A percentile compares a stretch with the other conserved stretches of the same genome.
These are phyloP conservation scores for Geranium rotundifolium DNA, from an alignment of 345 rosid species.

Conservation along the genomic window DNA sequence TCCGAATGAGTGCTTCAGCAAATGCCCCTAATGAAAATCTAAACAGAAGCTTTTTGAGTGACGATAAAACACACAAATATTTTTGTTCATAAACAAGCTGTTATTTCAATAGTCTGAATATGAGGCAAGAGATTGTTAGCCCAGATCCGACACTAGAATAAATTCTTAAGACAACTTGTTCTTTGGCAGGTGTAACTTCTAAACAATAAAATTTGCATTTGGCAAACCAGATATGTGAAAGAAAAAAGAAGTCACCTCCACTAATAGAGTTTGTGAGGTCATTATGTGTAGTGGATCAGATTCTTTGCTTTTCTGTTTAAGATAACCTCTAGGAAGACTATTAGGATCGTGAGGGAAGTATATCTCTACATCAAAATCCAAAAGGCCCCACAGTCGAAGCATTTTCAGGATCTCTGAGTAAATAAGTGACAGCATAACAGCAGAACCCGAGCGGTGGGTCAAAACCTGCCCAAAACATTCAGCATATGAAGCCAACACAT, in stretches of 20 bases:
- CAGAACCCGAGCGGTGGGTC: slow-evolving; percentile 52
- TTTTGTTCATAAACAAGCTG: too few relatives aligned
- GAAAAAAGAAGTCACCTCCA: slow-evolving; percentile 25
- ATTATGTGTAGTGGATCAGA: slow-evolving; percentile 46
- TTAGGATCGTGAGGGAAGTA: slow-evolving; percentile 40
- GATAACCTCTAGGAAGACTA: slow-evolving; percentile 50
- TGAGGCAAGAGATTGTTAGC: not conserved
- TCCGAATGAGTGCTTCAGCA: not conserved
- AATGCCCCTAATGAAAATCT: not conserved
- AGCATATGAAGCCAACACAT: slow-evolving; percentile 1
- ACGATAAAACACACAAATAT: not conserved
- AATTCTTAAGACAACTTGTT: not conserved
- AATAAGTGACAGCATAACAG: slow-evolving; percentile 42
- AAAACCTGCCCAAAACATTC: slow-evolving; percentile 37
- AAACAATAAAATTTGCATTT: not conserved
- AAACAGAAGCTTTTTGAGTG: not conserved
- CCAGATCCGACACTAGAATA: not conserved
- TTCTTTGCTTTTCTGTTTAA: slow-evolving; percentile 44
- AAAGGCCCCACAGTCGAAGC: slow-evolving; percentile 45
- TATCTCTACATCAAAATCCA: slow-evolving; percentile 54
- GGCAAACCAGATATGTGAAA: not conserved
- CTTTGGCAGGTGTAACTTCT: not conserved
- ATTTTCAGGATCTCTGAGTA: slow-evolving; percentile 53
- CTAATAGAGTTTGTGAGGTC: slow-evolving; percentile 35
- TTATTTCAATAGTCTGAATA: not conserved